Conservation (phyloP, 1,284 basidiomycete genomes). For the Schizophyllum amplum region DNA sequence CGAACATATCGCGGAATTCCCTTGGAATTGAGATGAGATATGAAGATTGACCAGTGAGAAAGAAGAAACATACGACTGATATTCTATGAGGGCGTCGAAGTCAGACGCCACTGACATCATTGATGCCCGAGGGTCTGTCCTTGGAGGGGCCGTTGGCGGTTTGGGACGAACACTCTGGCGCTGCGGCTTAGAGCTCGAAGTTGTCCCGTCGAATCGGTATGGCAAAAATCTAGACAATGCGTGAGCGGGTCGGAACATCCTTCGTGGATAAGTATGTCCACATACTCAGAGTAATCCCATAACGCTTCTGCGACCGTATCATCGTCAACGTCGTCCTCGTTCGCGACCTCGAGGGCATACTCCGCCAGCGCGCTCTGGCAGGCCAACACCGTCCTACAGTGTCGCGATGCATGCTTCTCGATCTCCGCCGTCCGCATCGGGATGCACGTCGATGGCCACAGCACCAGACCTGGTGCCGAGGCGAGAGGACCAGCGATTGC, state of each 20-base stretch:
- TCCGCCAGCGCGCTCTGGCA: constrained; percentile 50
- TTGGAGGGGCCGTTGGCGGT: constrained; percentile 32
- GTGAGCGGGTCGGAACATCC: too few species aligned
- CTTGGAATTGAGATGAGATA: background rate
- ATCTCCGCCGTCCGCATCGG: constrained; percentile 48
- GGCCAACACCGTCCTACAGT: constrained; percentile 53
- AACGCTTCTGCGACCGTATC: constrained; percentile 43
- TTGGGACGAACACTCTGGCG: background rate
- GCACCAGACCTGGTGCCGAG: constrained; percentile 32
- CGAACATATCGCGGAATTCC: background rate
- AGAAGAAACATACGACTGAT: constrained; percentile 4
- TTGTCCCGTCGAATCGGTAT: constrained; percentile 47
- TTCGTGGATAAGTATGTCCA: constrained; percentile 11
- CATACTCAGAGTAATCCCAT: constrained; percentile 66
- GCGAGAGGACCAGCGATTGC: constrained; percentile 1
- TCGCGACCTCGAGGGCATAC: constrained; percentile 33
- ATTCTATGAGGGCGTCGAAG: constrained; percentile 9
- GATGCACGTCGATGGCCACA: constrained; percentile 50
- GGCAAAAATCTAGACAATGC: constrained; percentile 1
- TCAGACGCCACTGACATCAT: constrained; percentile 11
- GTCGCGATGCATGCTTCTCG: constrained; percentile 62
- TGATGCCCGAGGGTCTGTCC: constrained; percentile 21
- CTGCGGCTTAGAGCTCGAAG: too few species aligned
- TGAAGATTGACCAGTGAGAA: background rate
- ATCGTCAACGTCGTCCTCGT: constrained; percentile 29